Conservation (phyloP, 2,329 filamentous ascomycete species). For the Aspergillus sclerotialis region DNA sequence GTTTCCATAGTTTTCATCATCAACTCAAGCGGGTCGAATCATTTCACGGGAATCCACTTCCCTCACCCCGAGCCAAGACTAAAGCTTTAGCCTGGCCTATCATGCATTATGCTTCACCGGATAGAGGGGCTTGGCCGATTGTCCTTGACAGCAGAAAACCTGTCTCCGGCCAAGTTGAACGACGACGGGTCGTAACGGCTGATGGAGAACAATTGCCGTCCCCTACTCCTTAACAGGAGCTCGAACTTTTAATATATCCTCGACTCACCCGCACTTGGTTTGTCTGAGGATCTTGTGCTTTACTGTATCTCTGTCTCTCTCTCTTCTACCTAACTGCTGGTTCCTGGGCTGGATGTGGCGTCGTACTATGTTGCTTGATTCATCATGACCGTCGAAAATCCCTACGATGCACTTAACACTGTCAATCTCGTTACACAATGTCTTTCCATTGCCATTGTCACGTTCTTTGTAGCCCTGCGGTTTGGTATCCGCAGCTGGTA, state of each 20-base stretch:
- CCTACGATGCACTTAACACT: constrained; percentile 21
- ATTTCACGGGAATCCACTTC: background rate
- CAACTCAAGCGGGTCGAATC: background rate
- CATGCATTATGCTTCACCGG: too few relatives aligned
- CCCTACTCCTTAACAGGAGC: background rate
- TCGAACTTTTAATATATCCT: background rate
- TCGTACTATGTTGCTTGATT: background rate
- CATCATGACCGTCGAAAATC: constrained; percentile 9
- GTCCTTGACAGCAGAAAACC: too few relatives aligned
- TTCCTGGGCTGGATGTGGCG: background rate
- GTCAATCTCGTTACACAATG: constrained; percentile 30
- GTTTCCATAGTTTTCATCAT: background rate
- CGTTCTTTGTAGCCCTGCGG: constrained; percentile 24
- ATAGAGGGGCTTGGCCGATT: too few relatives aligned
- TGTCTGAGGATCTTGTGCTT: background rate
- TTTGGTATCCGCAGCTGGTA: constrained; percentile 25
- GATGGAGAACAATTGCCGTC: background rate
- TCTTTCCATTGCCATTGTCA: constrained; percentile 28
- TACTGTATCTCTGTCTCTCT: background rate
- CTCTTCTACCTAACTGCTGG: background rate
- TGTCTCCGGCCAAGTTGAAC: background rate
- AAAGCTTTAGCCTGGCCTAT: background rate
- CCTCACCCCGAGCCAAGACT: background rate
- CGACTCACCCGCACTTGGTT: background rate
- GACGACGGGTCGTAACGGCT: background rate